Evolutionary conservation across 805 yeast genomes (phyloP).

Genomic region (Kuraishia floccosa): DNA sequence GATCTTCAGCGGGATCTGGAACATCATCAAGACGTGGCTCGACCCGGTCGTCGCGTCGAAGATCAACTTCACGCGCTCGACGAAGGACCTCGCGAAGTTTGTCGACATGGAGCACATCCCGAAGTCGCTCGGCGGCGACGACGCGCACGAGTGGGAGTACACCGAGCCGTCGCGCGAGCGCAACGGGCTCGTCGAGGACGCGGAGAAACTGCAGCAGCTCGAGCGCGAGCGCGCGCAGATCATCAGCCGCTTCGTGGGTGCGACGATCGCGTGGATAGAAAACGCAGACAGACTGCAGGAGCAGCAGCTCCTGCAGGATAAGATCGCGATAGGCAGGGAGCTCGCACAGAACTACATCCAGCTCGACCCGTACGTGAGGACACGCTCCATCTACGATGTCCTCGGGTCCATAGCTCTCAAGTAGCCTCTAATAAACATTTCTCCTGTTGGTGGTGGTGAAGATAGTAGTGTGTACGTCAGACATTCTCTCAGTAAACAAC

Average conservation of each 20-base stretch:
- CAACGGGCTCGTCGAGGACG: constrained; percentile 39
- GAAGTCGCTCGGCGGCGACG: constrained; percentile 64
- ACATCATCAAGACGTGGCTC: constrained; percentile 82
- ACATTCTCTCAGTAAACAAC: too few relatives aligned
- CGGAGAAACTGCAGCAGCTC: constrained; percentile 18
- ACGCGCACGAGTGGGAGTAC: constrained; percentile 46
- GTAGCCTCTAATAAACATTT: background rate
- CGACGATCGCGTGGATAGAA: constrained; percentile 75
- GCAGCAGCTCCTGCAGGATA: constrained; percentile 36
- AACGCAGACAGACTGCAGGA: constrained; percentile 40
- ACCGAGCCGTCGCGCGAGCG: constrained; percentile 46
- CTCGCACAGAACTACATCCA: constrained; percentile 53
- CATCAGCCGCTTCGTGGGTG: constrained; percentile 40
- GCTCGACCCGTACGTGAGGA: constrained; percentile 76
- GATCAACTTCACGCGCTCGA: constrained; percentile 68
- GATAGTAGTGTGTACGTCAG: too few relatives aligned
- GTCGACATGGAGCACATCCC: constrained; percentile 56
- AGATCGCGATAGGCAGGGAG: constrained; percentile 36
- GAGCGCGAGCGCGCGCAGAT: constrained; percentile 39
- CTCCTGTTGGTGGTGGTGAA: too few relatives aligned
- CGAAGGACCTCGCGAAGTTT: constrained; percentile 53
- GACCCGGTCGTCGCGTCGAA: constrained; percentile 95
- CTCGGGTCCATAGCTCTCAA: constrained; percentile 31
- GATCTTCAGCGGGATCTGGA: constrained; percentile 94
- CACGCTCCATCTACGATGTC: constrained; percentile 71